These are phyloP conservation scores for Lachancea dasiensis DNA, from an alignment of 805 yeast genomes.

Conservation along the genomic window DNA sequence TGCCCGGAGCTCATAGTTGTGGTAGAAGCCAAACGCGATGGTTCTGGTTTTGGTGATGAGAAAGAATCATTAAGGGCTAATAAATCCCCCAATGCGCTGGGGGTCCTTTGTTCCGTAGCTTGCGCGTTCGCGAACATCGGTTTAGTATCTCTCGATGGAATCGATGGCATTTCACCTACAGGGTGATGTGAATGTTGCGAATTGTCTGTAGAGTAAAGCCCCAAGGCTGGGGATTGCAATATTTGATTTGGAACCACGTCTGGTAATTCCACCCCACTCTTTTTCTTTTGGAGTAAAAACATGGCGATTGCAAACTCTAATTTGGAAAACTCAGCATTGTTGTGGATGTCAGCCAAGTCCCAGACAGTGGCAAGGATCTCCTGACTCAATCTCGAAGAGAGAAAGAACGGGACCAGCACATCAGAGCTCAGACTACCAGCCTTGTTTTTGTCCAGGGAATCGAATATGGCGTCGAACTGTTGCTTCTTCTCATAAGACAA, in stretches of 20 bases:
- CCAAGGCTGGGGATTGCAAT: slow-evolving; percentile 34
- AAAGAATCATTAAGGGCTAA: slow-evolving; percentile 54
- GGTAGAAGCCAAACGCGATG: slow-evolving; percentile 21
- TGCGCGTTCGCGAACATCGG: slow-evolving; percentile 25
- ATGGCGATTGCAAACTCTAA: slow-evolving; percentile 89
- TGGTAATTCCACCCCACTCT: slow-evolving; percentile 76
- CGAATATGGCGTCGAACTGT: slow-evolving; percentile 77
- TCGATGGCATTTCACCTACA: slow-evolving; percentile 25
- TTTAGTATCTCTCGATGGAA: slow-evolving; percentile 36
- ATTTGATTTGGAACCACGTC: slow-evolving; percentile 66
- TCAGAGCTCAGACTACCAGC: slow-evolving; percentile 63
- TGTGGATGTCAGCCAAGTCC: slow-evolving; percentile 90
- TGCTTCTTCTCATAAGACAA: slow-evolving; percentile 62
- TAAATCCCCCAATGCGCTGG: slow-evolving; percentile 60
- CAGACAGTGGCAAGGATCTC: slow-evolving; percentile 83
- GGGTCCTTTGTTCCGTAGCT: slow-evolving; percentile 23
- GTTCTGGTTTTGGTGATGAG: slow-evolving; percentile 31
- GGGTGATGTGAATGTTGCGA: slow-evolving; percentile 10
- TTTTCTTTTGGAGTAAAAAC: slow-evolving; percentile 80
- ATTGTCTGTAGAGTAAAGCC: slow-evolving; percentile 18
- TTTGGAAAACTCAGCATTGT: slow-evolving; percentile 72
- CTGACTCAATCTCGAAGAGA: slow-evolving; percentile 81
- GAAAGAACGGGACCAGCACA: slow-evolving; percentile 81
- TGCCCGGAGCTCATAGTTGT: slow-evolving; percentile 14
- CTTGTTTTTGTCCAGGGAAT: slow-evolving; percentile 61